These are phyloP conservation scores for Salmacisia buchloeana DNA, from an alignment of 1,284 basidiomycete genomes.

Conservation along the genomic window DNA sequence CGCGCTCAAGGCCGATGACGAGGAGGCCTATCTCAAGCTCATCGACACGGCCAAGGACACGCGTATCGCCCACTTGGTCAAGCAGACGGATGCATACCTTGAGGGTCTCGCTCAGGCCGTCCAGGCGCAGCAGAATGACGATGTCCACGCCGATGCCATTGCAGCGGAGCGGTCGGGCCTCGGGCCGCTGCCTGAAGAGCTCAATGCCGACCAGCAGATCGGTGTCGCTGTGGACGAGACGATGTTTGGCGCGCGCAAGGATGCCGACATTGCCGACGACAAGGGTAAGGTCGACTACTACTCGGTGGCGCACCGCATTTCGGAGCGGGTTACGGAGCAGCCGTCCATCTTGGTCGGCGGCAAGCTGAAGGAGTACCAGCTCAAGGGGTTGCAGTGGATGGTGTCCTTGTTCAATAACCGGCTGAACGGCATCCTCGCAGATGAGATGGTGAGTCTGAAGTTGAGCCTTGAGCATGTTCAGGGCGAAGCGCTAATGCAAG, in stretches of 20 bases:
- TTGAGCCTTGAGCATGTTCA: neutral
- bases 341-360: constrained; percentile 67
- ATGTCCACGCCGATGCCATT: constrained; percentile 46
- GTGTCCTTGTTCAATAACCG: constrained; percentile 51
- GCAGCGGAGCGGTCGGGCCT: constrained; percentile 34
- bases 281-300: constrained; percentile 84
- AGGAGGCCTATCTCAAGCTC: constrained; percentile 98
- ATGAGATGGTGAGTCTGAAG: constrained; percentile 38
- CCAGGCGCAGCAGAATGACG: constrained; percentile 84
- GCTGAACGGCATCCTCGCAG: constrained; percentile 49
- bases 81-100: constrained; percentile 91
- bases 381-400: constrained; percentile 51
- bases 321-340: constrained; percentile 80
- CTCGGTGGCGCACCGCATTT: constrained; percentile 86
- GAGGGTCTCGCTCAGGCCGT: constrained; percentile 93
- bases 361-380: constrained; percentile 49
- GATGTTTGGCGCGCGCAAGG: constrained; percentile 77
- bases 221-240: constrained; percentile 66
- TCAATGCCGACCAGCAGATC: constrained; percentile 26
- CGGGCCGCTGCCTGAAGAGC: constrained; percentile 14
- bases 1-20: constrained; percentile 95
- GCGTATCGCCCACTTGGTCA: constrained; percentile 90
- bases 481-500: neutral
- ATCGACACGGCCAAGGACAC: constrained; percentile 99
- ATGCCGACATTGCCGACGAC: constrained; percentile 61